Conservation (phyloP, 345 rosid genomes). For the Acer yangbiense region DNA sequence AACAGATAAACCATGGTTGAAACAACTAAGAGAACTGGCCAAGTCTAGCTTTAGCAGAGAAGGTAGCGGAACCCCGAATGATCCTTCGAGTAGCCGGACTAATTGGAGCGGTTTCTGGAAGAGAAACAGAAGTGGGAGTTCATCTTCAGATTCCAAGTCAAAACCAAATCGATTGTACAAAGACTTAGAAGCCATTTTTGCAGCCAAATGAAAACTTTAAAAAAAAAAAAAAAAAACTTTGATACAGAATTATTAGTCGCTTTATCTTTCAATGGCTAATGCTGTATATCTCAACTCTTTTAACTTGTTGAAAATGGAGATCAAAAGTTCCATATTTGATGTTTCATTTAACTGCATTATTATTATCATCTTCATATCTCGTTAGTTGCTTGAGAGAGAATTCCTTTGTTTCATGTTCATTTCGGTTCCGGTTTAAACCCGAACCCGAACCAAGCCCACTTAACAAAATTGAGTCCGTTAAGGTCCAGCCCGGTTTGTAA, state of each 20-base stretch:
- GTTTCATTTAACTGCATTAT: not conserved
- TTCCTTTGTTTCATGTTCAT: too few species aligned
- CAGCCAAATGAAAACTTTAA: slow-evolving; percentile 45
- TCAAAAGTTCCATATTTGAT: not conserved
- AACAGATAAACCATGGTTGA: slow-evolving; percentile 64
- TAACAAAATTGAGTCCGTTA: too few species aligned
- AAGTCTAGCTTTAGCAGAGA: slow-evolving; percentile 76
- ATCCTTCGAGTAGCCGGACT: slow-evolving; percentile 70
- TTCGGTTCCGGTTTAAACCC: too few species aligned
- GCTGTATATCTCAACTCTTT: not conserved
- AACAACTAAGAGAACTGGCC: slow-evolving; percentile 79
- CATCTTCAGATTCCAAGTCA: slow-evolving; percentile 58
- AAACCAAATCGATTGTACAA: slow-evolving; percentile 63
- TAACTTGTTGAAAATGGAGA: not conserved
- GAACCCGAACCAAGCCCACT: too few species aligned
- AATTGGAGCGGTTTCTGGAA: slow-evolving; percentile 80
- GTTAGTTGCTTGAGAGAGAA: not conserved
- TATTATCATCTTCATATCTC: too few species aligned
- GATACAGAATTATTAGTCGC: not conserved
- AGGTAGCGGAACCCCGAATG: slow-evolving; percentile 47
- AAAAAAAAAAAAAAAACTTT: not conserved
- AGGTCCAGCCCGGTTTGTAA: too few species aligned
- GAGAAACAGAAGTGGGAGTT: slow-evolving; percentile 60
- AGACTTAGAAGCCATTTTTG: slow-evolving; percentile 89
- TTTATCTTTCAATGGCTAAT: not conserved